phyloP scores from a whole-genome alignment of 306 rosid species.

The Malus asiatica region DNA sequence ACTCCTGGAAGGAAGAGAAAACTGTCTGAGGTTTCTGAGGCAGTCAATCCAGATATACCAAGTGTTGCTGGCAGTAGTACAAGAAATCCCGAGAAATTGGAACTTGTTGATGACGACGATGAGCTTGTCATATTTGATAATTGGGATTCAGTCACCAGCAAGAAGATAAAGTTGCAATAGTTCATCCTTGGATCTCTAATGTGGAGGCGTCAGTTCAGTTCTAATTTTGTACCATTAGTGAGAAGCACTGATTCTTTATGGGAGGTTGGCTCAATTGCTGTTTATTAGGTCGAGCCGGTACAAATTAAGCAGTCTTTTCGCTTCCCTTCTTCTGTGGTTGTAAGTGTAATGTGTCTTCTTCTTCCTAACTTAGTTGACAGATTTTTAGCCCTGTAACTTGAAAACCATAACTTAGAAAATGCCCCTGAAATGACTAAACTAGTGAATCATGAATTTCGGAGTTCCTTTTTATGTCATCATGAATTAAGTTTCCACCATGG shows the following conservation, averaged over 20 bases:
- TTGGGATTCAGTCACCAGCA: conserved; percentile 32
- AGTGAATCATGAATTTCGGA: neutral
- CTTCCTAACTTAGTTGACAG: conserved; percentile 34
- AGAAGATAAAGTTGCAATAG: conserved; percentile 60
- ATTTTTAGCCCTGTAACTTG: conserved; percentile 4
- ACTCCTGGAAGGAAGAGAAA: conserved; percentile 52
- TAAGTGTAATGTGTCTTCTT: conserved; percentile 33
- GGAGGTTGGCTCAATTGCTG: conserved; percentile 31
- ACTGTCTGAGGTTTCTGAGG: conserved; percentile 28
- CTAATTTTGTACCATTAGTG: conserved; percentile 65
- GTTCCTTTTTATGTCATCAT: neutral
- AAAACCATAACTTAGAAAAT: conserved; percentile 1
- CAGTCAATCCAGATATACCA: conserved; percentile 9
- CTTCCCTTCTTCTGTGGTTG: conserved; percentile 9
- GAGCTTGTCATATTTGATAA: conserved; percentile 64
- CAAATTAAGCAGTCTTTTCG: conserved; percentile 3
- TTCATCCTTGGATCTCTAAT: conserved; percentile 15
- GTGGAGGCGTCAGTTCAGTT: conserved; percentile 31
- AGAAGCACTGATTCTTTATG: conserved; percentile 59
- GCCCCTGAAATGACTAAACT: conserved; percentile 12
- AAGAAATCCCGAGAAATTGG: conserved; percentile 34
- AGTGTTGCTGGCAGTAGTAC: conserved; percentile 26
- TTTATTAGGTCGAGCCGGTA: conserved; percentile 32
- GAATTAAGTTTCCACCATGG: neutral
- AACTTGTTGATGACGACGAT: conserved; percentile 67